Conservation (phyloP, 177 flowering plant species). For the Vitis hybrid region DNA sequence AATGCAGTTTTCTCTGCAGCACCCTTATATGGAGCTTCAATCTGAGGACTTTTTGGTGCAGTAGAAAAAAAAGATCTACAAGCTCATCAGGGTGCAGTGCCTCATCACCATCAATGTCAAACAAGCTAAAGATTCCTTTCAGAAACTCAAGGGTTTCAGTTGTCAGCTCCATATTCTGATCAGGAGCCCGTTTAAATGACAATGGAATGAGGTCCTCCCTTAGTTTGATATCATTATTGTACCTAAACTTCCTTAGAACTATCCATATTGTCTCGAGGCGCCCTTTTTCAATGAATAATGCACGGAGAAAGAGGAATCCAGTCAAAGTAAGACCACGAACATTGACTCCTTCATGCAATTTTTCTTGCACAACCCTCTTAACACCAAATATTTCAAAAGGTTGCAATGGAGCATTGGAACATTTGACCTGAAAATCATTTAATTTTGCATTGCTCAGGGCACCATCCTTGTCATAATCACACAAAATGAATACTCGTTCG, state of each 20-base stretch:
- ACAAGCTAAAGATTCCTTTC: conserved; percentile 55
- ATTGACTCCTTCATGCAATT: conserved; percentile 86
- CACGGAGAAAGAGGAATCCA: conserved; percentile 94
- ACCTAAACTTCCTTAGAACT: conserved; percentile 92
- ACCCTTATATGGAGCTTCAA: conserved; percentile 56
- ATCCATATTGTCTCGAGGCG: conserved; percentile 99
- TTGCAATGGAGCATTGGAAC: conserved; percentile 94
- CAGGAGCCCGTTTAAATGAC: conserved; percentile 63
- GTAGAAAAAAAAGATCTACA: conserved; percentile 55
- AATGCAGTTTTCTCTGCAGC: conserved; percentile 68
- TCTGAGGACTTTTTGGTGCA: conserved; percentile 75
- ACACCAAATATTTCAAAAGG: conserved; percentile 90
- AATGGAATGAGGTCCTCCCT: conserved; percentile 70
- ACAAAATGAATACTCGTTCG: conserved; percentile 62
- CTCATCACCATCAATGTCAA: conserved; percentile 60
- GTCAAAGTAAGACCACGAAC: conserved; percentile 85
- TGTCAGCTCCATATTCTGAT: conserved; percentile 94
- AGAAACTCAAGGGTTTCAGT: conserved; percentile 77
- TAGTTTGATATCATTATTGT: conserved; percentile 83
- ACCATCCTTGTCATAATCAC: conserved; percentile 93
- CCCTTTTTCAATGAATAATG: conserved; percentile 94
- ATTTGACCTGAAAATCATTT: conserved; percentile 98
- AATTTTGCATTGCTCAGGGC: conserved; percentile 92
- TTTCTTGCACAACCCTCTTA: conserved; percentile 92
- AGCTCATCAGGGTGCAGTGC: conserved; percentile 34